These are phyloP conservation scores for Anisodus acutangulus DNA, from an alignment of 257 asterid species.

Conservation along the genomic window DNA sequence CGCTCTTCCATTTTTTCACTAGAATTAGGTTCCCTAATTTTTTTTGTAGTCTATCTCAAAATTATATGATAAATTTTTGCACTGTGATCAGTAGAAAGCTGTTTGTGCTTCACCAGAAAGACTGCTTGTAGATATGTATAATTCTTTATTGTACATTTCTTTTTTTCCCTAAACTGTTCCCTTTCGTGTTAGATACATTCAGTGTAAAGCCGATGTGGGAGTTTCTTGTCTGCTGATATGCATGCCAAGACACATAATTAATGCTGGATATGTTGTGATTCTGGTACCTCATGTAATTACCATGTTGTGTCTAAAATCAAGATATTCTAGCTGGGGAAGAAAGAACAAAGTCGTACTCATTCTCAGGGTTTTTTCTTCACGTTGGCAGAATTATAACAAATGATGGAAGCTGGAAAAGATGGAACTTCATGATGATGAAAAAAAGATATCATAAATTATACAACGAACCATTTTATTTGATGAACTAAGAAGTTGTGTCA, in stretches of 20 bases:
- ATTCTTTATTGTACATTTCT: background rate
- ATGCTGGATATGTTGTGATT: background rate
- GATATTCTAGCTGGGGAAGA: slow-evolving; percentile 1
- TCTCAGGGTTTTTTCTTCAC: background rate
- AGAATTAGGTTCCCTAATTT: background rate
- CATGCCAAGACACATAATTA: background rate
- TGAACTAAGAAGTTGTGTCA: background rate
- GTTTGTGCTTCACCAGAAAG: background rate
- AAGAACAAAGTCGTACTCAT: slow-evolving; percentile 15
- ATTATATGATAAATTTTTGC: background rate
- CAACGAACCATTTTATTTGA: slow-evolving; percentile 6
- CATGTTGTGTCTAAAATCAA: slow-evolving; percentile 1
- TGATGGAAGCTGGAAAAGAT: background rate
- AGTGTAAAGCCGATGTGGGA: background rate
- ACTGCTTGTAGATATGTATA: slow-evolving; percentile 14
- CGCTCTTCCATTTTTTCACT: background rate
- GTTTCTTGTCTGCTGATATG: background rate
- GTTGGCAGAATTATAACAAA: slow-evolving; percentile 18
- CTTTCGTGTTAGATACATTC: background rate
- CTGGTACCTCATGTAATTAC: background rate
- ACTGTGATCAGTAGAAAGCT: background rate
- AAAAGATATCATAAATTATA: background rate
- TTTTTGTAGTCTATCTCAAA: background rate
- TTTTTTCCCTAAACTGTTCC: background rate
- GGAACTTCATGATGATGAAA: background rate